Conservation (phyloP, 2,329 filamentous ascomycete genomes). For the Colletotrichum chrysophilum region DNA sequence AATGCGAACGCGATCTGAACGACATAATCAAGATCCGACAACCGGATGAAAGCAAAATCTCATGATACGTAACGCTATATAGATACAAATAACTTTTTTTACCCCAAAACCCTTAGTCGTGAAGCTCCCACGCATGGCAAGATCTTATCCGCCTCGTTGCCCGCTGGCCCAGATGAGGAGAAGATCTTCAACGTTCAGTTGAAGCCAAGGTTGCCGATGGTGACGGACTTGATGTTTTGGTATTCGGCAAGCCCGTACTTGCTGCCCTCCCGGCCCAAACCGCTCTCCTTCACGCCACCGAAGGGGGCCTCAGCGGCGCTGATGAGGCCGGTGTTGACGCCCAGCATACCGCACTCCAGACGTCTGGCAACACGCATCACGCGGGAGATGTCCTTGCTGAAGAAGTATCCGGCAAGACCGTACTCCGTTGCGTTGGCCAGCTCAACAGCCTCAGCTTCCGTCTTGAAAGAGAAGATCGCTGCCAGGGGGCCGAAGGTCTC, state of each 20-base stretch:
- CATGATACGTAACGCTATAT: neutral
- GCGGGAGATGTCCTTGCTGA: constrained; percentile 51
- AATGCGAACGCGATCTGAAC: neutral
- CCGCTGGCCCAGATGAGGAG: neutral
- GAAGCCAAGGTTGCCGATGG: neutral
- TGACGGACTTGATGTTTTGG: constrained; percentile 27
- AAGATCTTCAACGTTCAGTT: neutral
- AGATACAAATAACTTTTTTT: neutral
- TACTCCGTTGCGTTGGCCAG: constrained; percentile 71
- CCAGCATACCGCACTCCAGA: constrained; percentile 51
- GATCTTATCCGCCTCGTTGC: neutral
- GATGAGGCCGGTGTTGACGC: constrained; percentile 38
- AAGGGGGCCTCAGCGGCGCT: constrained; percentile 38
- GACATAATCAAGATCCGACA: neutral
- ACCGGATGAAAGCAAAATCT: neutral
- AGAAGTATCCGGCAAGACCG: constrained; percentile 76
- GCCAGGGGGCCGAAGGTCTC: constrained; percentile 78
- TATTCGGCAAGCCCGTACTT: constrained; percentile 35
- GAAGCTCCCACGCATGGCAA: neutral
- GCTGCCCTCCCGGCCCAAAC: constrained; percentile 38
- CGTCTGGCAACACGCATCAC: constrained; percentile 48
- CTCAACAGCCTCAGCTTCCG: constrained; percentile 71
- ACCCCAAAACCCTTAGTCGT: neutral
- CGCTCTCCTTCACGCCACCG: constrained; percentile 40
- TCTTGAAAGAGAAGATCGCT: constrained; percentile 71